A percentile compares a stretch with the other conserved stretches of the same genome.
Evolutionary conservation across 495 filamentous ascomycete genomes (phyloP).

Genomic region (Neurospora tetrasperma): DNA sequence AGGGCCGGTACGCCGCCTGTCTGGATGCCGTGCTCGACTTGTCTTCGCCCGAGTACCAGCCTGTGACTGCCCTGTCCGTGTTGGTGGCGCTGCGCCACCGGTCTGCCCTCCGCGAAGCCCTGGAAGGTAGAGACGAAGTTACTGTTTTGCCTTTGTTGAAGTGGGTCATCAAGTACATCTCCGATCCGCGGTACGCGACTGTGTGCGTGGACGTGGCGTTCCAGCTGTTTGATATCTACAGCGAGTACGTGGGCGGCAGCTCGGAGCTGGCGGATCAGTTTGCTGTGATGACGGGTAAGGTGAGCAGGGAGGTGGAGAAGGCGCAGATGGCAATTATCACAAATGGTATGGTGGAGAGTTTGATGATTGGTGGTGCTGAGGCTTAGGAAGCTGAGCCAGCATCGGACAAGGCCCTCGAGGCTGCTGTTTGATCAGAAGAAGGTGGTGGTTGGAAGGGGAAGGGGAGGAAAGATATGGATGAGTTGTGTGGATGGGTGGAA

Average conservation of each 20-base stretch:
- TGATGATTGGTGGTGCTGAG: constrained; percentile 34
- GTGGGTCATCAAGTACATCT: constrained; percentile 72
- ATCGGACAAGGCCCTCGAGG: not conserved
- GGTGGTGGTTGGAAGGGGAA: not conserved
- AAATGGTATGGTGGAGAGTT: constrained; percentile 74
- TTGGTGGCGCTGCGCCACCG: constrained; percentile 79
- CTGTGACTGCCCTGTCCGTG: constrained; percentile 58
- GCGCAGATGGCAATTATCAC: constrained; percentile 69
- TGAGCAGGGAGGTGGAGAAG: constrained; percentile 67
- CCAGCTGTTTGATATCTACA: constrained; percentile 77
- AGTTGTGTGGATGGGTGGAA: not conserved
- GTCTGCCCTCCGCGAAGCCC: constrained; percentile 70
- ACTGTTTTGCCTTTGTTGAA: constrained; percentile 69
- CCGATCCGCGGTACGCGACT: constrained; percentile 65
- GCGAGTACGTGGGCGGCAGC: constrained; percentile 64
- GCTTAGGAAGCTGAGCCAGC: not conserved
- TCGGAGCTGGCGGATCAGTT: constrained; percentile 60
- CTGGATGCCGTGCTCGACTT: constrained; percentile 65
- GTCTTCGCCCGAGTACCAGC: constrained; percentile 34
- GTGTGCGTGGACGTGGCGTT: constrained; percentile 71
- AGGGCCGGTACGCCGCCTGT: constrained; percentile 64
- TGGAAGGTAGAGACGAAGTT: constrained; percentile 73
- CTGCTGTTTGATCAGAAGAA: not conserved
- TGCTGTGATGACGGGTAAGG: constrained; percentile 51
- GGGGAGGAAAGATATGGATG: too few species aligned